phyloP scores from a whole-genome alignment of 2,329 filamentous ascomycete genomes.

The Annulohypoxylon truncatum region DNA sequence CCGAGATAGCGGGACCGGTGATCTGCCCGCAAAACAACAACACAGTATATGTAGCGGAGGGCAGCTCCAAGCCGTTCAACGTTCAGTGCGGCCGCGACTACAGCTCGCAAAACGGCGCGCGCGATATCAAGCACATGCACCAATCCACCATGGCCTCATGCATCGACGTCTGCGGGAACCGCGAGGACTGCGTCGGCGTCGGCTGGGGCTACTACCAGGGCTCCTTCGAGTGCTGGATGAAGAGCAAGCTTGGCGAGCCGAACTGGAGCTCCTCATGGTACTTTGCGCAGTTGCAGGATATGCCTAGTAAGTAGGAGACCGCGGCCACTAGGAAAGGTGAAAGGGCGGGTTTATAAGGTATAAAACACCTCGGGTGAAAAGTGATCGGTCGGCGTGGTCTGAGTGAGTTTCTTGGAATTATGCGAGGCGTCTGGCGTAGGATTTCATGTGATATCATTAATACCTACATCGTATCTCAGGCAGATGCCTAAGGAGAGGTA shows the following conservation, averaged over 20 bases:
- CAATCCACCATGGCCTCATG: constrained; percentile 36
- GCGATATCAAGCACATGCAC: constrained; percentile 32
- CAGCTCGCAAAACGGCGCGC: constrained; percentile 31
- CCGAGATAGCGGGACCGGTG: constrained; percentile 21
- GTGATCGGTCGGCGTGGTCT: background rate
- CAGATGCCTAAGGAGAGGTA: background rate
- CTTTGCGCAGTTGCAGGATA: constrained; percentile 40
- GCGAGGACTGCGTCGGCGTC: constrained; percentile 37
- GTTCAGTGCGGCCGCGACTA: constrained; percentile 43
- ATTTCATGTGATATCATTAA: background rate
- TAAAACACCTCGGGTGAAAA: background rate
- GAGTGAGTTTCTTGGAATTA: constrained; percentile 5
- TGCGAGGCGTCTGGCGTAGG: constrained; percentile 29
- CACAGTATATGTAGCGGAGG: constrained; percentile 37
- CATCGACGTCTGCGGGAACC: constrained; percentile 34
- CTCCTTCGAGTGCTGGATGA: constrained; percentile 37
- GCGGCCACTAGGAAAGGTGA: too few species aligned
- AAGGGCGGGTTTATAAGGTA: too few species aligned
- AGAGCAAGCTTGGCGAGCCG: constrained; percentile 39
- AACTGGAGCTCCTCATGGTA: constrained; percentile 35
- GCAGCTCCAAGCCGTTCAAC: constrained; percentile 40
- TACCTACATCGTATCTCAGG: too few species aligned
- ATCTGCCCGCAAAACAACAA: constrained; percentile 40
- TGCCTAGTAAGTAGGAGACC: background rate
- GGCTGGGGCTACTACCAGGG: constrained; percentile 37